Conservation (phyloP, 2,329 filamentous ascomycete genomes). For the Pestalotiopsis sp. region DNA sequence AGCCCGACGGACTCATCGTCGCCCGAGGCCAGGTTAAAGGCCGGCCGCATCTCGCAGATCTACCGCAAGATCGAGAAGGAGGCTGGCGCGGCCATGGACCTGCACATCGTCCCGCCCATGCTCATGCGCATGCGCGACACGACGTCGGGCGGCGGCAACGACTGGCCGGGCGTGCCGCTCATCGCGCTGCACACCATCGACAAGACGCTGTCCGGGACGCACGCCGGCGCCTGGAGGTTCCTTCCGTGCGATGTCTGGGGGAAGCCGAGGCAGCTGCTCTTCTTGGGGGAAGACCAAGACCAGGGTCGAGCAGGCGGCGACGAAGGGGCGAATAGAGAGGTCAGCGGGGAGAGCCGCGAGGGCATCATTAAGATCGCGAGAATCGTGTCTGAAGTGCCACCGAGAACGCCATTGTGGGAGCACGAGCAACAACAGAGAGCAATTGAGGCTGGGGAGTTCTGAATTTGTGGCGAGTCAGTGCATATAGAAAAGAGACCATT, state of each 20-base stretch:
- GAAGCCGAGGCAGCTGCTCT: conserved; percentile 31
- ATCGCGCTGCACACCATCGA: conserved; percentile 32
- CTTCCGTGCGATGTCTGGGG: conserved; percentile 36
- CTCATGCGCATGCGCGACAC: conserved; percentile 28
- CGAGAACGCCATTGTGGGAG: not conserved
- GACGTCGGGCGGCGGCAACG: conserved; percentile 18
- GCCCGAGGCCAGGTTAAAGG: conserved; percentile 8
- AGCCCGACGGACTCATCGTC: conserved; percentile 6
- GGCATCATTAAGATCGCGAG: not conserved
- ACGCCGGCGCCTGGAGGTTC: conserved; percentile 35
- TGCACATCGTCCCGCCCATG: conserved; percentile 28
- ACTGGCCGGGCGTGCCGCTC: conserved; percentile 32
- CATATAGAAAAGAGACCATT: too few species aligned
- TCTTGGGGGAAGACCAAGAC: conserved; percentile 15
- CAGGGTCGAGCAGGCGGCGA: not conserved
- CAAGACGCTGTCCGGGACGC: conserved; percentile 26
- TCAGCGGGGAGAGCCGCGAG: not conserved
- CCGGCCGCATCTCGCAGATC: conserved; percentile 21
- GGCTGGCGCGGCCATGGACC: conserved; percentile 20
- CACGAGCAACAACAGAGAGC: not conserved
- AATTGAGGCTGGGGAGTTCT: not conserved
- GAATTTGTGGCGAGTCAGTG: not conserved
- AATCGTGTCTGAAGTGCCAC: not conserved
- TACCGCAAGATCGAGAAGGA: conserved; percentile 21
- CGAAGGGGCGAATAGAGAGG: too few species aligned